A percentile compares a stretch with the other conserved stretches of the same genome.
phyloP scores from a whole-genome alignment of 805 yeast genomes.

The Candida maltosa region DNA sequence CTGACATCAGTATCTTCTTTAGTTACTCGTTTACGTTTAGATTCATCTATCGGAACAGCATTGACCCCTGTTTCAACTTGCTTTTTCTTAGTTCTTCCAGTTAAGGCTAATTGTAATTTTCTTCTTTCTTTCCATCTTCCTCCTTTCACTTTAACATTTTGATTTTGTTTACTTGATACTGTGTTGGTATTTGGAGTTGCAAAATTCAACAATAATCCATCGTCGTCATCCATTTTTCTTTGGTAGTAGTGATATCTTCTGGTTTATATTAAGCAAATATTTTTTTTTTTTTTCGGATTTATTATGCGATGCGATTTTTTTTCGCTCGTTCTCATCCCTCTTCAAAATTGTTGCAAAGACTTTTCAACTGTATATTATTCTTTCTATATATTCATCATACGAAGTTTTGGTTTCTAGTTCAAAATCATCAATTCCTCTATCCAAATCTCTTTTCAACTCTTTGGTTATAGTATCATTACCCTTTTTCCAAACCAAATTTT shows the following conservation, averaged over 20 bases:
- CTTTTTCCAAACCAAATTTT: slow-evolving; percentile 25
- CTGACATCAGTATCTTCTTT: background rate
- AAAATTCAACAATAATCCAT: slow-evolving; percentile 75
- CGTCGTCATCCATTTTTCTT: slow-evolving; percentile 45
- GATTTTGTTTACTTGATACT: slow-evolving; percentile 18
- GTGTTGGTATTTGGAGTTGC: slow-evolving; percentile 38
- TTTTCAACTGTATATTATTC: slow-evolving; percentile 13
- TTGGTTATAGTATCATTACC: slow-evolving; percentile 14
- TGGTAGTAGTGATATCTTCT: background rate
- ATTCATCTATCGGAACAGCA: slow-evolving; percentile 16
- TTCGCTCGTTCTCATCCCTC: slow-evolving; percentile 4
- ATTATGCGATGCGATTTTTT: slow-evolving; percentile 1
- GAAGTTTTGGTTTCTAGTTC: slow-evolving; percentile 19
- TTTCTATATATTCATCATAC: slow-evolving; percentile 23
- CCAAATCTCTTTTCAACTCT: slow-evolving; percentile 13
- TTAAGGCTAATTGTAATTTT: slow-evolving; percentile 49
- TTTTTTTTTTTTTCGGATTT: slow-evolving; percentile 1
- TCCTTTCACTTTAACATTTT: slow-evolving; percentile 56
- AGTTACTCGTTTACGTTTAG: slow-evolving; percentile 2
- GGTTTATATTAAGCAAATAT: background rate
- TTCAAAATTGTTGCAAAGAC: slow-evolving; percentile 3
- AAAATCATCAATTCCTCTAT: slow-evolving; percentile 12
- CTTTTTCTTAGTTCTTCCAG: slow-evolving; percentile 39
- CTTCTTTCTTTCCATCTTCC: slow-evolving; percentile 85
- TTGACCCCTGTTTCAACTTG: slow-evolving; percentile 30